These are phyloP conservation scores for Candida adriatica DNA, from an alignment of 805 yeast species.

Conservation along the genomic window DNA sequence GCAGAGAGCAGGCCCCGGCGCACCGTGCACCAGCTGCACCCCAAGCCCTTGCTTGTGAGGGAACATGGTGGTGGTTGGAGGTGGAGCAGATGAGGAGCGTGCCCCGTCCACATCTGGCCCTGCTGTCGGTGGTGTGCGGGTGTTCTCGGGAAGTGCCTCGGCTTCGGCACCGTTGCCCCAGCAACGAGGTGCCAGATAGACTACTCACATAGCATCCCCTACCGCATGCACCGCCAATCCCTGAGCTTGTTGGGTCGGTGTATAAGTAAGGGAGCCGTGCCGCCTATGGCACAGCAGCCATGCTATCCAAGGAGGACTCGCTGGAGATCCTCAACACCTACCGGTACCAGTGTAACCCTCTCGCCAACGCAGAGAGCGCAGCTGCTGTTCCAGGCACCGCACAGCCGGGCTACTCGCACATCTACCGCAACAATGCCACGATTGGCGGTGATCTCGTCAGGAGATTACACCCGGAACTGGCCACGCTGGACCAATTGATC, in stretches of 20 bases:
- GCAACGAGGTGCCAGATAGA: too few species aligned
- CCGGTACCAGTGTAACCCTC: slow-evolving; percentile 4
- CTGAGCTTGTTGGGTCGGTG: too few species aligned
- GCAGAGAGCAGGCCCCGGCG: slow-evolving; percentile 28
- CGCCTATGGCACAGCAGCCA: too few species aligned
- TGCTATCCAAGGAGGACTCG: slow-evolving; percentile 7
- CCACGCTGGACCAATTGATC: slow-evolving; percentile 8
- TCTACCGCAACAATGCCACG: slow-evolving; percentile 6
- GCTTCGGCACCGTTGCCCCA: too few species aligned
- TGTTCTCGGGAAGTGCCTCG: too few species aligned
- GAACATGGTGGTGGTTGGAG: too few species aligned
- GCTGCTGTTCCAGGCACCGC: slow-evolving; percentile 5
- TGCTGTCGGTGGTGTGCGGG: too few species aligned
- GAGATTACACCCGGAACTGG: slow-evolving; percentile 6
- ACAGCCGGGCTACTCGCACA: slow-evolving; percentile 5
- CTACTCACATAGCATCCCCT: too few species aligned
- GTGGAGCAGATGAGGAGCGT: too few species aligned
- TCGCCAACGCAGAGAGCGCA: slow-evolving; percentile 1
- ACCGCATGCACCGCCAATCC: too few species aligned
- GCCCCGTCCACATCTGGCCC: too few species aligned
- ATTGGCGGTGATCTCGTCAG: slow-evolving; percentile 1
- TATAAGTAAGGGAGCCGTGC: too few species aligned
- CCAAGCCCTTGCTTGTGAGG: slow-evolving; percentile 37
- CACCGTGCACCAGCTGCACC: slow-evolving; percentile 36
- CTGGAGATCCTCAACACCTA: slow-evolving; percentile 9